These are phyloP conservation scores for Mycena indigotica DNA, from an alignment of 768 basidiomycete species.

Conservation along the genomic window DNA sequence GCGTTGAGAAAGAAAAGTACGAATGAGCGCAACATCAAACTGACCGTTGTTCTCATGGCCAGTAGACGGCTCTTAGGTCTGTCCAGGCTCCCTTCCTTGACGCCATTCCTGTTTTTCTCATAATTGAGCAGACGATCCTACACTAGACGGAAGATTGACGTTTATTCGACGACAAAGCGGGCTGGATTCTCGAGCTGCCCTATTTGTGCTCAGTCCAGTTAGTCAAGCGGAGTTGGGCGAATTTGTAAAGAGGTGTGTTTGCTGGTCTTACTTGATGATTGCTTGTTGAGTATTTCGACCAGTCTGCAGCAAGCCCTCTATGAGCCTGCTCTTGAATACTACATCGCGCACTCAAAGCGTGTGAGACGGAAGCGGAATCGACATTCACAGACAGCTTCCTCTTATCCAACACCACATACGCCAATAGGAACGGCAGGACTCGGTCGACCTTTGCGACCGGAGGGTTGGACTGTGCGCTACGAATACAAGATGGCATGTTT, in stretches of 20 bases:
- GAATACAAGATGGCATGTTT: constrained; percentile 98
- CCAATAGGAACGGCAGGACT: constrained; percentile 45
- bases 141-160: constrained; percentile 80
- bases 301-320: constrained; percentile 88
- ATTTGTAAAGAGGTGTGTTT: constrained; percentile 79
- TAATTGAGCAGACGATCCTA: constrained; percentile 68
- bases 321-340: constrained; percentile 91
- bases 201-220: constrained; percentile 95
- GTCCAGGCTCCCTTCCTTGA: too few relatives aligned
- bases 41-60: constrained; percentile 93
- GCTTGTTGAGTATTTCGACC: too few relatives aligned
- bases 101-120: too few relatives aligned
- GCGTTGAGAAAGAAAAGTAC: constrained; percentile 76
- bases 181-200: constrained; percentile 86
- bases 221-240: constrained; percentile 82
- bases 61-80: constrained; percentile 83
- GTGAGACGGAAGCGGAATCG: constrained; percentile 87
- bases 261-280: too few relatives aligned
- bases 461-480: constrained; percentile 95
- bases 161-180: constrained; percentile 86
- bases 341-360: constrained; percentile 88
- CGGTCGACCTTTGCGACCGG: constrained; percentile 67
- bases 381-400: constrained; percentile 61
- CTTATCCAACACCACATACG: constrained; percentile 53
- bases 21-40: constrained; percentile 86